Base-by-base conservation (phyloP, 345 rosid species). In the Geranium brycei region DNA sequence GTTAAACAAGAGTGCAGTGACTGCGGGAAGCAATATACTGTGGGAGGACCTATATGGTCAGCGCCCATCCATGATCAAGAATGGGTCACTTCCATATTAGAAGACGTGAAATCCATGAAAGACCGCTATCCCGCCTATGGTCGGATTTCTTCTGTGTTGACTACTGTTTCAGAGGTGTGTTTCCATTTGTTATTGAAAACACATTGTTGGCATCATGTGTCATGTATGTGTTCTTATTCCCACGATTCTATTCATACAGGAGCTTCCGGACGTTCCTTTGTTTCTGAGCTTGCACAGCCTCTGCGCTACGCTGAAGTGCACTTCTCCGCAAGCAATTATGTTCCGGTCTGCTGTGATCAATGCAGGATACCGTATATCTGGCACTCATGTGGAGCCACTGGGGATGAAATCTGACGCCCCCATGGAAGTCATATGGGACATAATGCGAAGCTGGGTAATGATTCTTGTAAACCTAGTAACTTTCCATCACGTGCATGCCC, bases 31-130 rank as follows among this genome's bases (percentile, higher is more conserved):
- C 91, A 88, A 80, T 91, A 79, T 71, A 83, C 82, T 72, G 88
- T 95, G 99, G 99, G 99, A 31, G 96, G 99, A 10, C 96, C 99
- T 7, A 83, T 95, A 64, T 95, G 99, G 99, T 91, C 99, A 12
- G 99, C 96, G 15, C 86, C 96, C 47, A 87, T 95, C 23, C 99
- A 95, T 60, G 91, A 91, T 78, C 96, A 80, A 60, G 97, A 88
- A 40, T 95, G 96, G 99, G 95, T 87, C 47, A 70, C 77, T 62
- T 83, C 85, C 13, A 81, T 83, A 17, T 74, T 91, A 19, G 82
- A 74, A 31, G 80, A 80, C 74, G 86, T 95, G 66, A 87, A 75
- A 75, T 82, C 88, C 67, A 83, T 82, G 86, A 88, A 76, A 86
- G 86, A 83, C 23, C 77, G 76, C 11, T 95, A 95, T 79, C 96